phyloP scores from a whole-genome alignment of 192 early-diverging fungal genomes.

The Coemansia sp. region DNA sequence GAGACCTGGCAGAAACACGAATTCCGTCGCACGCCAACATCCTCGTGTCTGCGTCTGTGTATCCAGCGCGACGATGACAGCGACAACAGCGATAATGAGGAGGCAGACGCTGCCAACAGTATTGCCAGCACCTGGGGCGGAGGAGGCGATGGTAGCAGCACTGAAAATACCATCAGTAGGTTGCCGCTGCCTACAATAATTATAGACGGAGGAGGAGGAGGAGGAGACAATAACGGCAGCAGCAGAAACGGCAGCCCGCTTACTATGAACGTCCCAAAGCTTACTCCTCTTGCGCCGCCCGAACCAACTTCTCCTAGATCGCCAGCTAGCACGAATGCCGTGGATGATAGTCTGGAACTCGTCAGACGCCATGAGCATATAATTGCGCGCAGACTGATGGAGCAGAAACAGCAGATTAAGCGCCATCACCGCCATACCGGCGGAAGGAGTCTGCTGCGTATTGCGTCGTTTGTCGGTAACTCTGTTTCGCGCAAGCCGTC shows the following conservation, averaged over 20 bases:
- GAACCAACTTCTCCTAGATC: constrained; percentile 12
- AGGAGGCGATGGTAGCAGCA: neutral
- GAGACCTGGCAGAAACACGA: constrained; percentile 9
- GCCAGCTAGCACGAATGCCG: neutral
- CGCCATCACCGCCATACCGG: neutral
- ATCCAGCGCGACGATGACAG: constrained; percentile 1
- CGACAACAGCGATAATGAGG: constrained; percentile 3
- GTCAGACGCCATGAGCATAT: neutral
- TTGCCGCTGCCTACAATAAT: neutral
- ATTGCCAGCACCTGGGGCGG: too few relatives aligned
- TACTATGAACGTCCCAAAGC: constrained; percentile 1
- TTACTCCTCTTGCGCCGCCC: constrained; percentile 12
- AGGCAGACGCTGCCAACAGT: constrained; percentile 28
- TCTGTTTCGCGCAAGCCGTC: neutral
- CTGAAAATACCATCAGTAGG: neutral
- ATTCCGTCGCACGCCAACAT: neutral
- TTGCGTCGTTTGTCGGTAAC: neutral
- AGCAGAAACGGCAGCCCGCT: neutral
- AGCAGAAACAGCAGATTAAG: neutral
- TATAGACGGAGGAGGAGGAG: too few relatives aligned
- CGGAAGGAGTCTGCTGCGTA: constrained; percentile 4
- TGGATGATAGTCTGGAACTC: neutral
- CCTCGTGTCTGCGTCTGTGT: neutral
- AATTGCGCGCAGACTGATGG: constrained; percentile 1
- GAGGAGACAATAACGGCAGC: neutral